Evolutionary conservation across 2,329 filamentous ascomycete species (phyloP).

Genomic region (Fusarium graminum): DNA sequence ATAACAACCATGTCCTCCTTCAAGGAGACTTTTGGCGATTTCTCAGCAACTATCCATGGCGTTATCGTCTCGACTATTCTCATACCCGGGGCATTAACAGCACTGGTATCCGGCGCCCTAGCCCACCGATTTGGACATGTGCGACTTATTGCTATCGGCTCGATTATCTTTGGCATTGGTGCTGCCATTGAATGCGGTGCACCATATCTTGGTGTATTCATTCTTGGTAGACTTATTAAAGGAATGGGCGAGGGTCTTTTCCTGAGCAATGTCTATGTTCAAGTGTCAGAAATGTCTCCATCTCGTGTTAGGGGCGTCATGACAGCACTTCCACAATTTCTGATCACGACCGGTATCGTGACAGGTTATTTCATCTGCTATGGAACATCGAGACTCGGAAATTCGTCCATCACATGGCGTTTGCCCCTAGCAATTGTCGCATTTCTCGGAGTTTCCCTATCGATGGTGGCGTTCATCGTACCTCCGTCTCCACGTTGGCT

Average conservation of each 20-base stretch:
- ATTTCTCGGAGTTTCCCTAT: slow-evolving; percentile 46
- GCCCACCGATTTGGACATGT: slow-evolving; percentile 67
- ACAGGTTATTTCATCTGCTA: slow-evolving; percentile 73
- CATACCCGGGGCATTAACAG: slow-evolving; percentile 70
- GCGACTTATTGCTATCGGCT: slow-evolving; percentile 65
- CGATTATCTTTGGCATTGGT: slow-evolving; percentile 66
- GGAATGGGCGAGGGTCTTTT: slow-evolving; percentile 71
- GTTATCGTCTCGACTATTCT: slow-evolving; percentile 71
- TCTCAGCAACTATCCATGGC: slow-evolving; percentile 68
- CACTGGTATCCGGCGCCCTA: slow-evolving; percentile 68
- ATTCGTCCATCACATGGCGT: slow-evolving; percentile 67
- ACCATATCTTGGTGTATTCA: slow-evolving; percentile 62
- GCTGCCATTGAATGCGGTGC: slow-evolving; percentile 58
- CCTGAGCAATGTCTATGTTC: slow-evolving; percentile 64
- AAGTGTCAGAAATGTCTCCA: slow-evolving; percentile 72
- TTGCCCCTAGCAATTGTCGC: slow-evolving; percentile 62
- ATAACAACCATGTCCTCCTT: slow-evolving; percentile 70
- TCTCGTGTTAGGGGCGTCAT: slow-evolving; percentile 63
- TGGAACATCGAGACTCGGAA: slow-evolving; percentile 60
- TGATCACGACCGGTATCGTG: slow-evolving; percentile 64
- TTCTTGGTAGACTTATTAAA: slow-evolving; percentile 66
- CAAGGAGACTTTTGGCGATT: slow-evolving; percentile 62
- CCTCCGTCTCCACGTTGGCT: slow-evolving; percentile 70
- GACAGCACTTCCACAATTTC: slow-evolving; percentile 66
- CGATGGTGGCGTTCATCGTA: slow-evolving; percentile 55